A percentile compares a stretch with the other conserved stretches of the same genome.
phyloP scores from a whole-genome alignment of 768 basidiomycete species.

The Collybia mongolica region DNA sequence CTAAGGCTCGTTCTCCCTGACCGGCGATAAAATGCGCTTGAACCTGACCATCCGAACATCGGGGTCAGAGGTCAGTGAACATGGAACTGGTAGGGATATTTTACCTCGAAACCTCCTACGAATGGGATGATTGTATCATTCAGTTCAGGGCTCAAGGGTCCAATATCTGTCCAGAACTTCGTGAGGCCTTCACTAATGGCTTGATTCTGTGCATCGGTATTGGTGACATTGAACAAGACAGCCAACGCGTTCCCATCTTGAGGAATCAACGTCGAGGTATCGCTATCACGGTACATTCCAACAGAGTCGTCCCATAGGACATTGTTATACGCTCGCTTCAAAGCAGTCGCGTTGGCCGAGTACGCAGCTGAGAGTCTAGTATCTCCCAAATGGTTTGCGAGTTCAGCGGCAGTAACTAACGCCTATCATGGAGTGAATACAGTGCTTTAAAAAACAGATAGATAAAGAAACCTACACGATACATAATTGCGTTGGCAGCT shows the following conservation, averaged over 20 bases:
- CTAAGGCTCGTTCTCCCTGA: constrained; percentile 43
- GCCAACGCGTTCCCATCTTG: constrained; percentile 53
- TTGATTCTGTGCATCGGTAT: constrained; percentile 32
- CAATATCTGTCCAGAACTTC: constrained; percentile 47
- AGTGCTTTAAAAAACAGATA: neutral
- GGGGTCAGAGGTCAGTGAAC: neutral
- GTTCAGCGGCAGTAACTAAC: constrained; percentile 31
- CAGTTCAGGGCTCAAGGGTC: constrained; percentile 46
- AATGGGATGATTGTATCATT: constrained; percentile 53
- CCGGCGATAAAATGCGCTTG: constrained; percentile 50
- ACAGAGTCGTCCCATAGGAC: constrained; percentile 40
- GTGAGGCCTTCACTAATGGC: constrained; percentile 42
- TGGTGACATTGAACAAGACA: constrained; percentile 45
- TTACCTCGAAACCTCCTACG: constrained; percentile 48
- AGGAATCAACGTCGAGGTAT: constrained; percentile 36
- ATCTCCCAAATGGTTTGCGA: constrained; percentile 28
- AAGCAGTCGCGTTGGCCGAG: constrained; percentile 29
- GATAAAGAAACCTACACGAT: constrained; percentile 28
- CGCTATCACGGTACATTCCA: constrained; percentile 50
- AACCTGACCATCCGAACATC: constrained; percentile 26
- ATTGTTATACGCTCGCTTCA: constrained; percentile 40
- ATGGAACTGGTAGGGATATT: neutral
- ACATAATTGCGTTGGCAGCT: constrained; percentile 45
- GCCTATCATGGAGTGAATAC: constrained; percentile 17
- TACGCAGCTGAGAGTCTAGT: constrained; percentile 21